Evolutionary conservation across 306 rosid species (phyloP), one percentile per base, ranked within the genome.

Genomic region (Trifolium repens): DNA sequence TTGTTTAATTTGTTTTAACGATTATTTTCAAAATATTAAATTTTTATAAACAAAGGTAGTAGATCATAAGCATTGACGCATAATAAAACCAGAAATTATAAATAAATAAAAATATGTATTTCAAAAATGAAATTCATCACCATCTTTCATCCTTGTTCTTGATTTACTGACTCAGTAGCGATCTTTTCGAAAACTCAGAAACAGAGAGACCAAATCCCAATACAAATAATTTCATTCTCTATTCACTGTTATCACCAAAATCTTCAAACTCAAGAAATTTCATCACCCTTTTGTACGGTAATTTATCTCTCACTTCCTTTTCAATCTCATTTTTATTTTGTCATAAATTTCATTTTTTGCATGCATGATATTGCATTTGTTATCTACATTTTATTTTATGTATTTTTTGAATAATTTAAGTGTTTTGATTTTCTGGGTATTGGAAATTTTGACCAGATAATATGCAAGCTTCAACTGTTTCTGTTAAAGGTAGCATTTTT

Each of bases 391-490:
- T 6, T 42, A 3, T 43, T 0, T 0, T 42, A 42, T 19, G 46
- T 3, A 13, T 12, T 71, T 64, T 43, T 19, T 74, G 40, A 64
- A 13, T 17, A 42, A 47, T 50, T 59, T 0, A 43, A 73, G 44
- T 44, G 37, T 77, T 81, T 72, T 83, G 67, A 86, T 81, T 82
- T 83, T 69, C 17, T 65, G 80, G 67, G 79, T 53, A 14, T 57
- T 27, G 60, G 77, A 83, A 40, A 24, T 75, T 77, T 68, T 54
- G 14, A 16, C 53, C 80, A 87, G 84, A 58, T 34, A 91, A 43
- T 69, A 94, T 91, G 98, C 96, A 91, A 69, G 77, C 93, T 46
- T 85, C 96, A 79, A 69, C 88, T 39, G 83, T 74, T 59, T 70
- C 80, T 9, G 74, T 87, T 55, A 81, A 80, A 71, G 94, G 89